phyloP scores from a whole-genome alignment of 148 eudicot species.

The Beta vulgaris region DNA sequence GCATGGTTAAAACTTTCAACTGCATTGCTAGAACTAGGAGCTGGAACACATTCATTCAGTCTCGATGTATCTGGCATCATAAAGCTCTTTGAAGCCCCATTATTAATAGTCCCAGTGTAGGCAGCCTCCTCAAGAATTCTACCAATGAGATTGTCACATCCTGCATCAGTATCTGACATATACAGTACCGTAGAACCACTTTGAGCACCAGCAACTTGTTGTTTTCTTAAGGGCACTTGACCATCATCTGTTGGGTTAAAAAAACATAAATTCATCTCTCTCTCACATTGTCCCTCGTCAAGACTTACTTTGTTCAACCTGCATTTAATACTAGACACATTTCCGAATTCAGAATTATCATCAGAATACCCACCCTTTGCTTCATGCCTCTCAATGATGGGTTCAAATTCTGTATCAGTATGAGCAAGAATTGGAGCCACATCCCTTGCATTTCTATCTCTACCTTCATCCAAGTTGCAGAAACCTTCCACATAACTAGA shows the following conservation, averaged over 20 bases:
- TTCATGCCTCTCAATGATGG: slow-evolving; percentile 7
- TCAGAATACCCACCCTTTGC: neutral
- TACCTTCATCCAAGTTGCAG: slow-evolving; percentile 10
- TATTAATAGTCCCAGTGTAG: slow-evolving; percentile 12
- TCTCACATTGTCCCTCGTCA: slow-evolving; percentile 20
- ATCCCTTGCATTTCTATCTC: slow-evolving; percentile 13
- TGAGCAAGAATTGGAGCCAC: neutral
- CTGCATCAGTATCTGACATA: slow-evolving; percentile 2
- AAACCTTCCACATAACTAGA: neutral
- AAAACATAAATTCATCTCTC: slow-evolving; percentile 7
- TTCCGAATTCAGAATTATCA: slow-evolving; percentile 18
- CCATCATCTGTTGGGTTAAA: slow-evolving; percentile 1
- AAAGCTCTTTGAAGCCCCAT: slow-evolving; percentile 28
- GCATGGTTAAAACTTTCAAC: slow-evolving; percentile 26
- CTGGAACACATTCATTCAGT: slow-evolving; percentile 28
- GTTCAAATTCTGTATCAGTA: slow-evolving; percentile 14
- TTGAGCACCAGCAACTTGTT: slow-evolving; percentile 13
- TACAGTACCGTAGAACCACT: slow-evolving; percentile 3
- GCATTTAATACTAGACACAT: slow-evolving; percentile 23
- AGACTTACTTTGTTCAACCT: slow-evolving; percentile 27
- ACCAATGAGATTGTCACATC: neutral
- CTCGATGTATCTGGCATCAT: slow-evolving; percentile 26
- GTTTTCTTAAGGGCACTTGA: slow-evolving; percentile 14
- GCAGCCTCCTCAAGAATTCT: slow-evolving; percentile 16
- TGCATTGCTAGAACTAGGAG: slow-evolving; percentile 29